These are phyloP conservation scores for Plectosphaerella plurivora DNA, from an alignment of 2,329 filamentous ascomycete genomes.

Conservation along the genomic window DNA sequence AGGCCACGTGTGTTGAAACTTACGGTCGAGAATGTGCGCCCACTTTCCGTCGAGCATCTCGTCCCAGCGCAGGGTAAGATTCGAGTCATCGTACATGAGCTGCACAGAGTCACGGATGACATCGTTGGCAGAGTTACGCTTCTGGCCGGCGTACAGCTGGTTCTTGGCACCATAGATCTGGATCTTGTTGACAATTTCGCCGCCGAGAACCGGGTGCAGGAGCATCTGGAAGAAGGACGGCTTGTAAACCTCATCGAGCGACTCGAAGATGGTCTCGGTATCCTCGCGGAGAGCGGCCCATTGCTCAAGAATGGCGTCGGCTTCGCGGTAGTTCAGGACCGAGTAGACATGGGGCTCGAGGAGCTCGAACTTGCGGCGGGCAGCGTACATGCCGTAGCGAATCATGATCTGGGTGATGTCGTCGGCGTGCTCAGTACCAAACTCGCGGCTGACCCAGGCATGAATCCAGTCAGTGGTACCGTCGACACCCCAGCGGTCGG, in stretches of 20 bases:
- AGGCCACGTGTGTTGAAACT: constrained; percentile 10
- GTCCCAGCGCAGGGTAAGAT: constrained; percentile 54
- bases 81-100: constrained; percentile 52
- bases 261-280: constrained; percentile 52
- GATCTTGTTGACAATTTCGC: constrained; percentile 45
- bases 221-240: constrained; percentile 58
- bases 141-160: constrained; percentile 39
- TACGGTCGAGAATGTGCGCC: constrained; percentile 56
- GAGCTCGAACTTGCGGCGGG: constrained; percentile 30
- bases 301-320: constrained; percentile 43
- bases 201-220: constrained; percentile 51
- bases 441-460: constrained; percentile 54
- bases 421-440: constrained; percentile 41
- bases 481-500: constrained; percentile 49
- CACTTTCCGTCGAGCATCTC: constrained; percentile 56
- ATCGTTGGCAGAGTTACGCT: constrained; percentile 40
- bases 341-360: constrained; percentile 37
- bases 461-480: constrained; percentile 52
- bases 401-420: constrained; percentile 45
- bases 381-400: constrained; percentile 33
- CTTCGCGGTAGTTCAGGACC: constrained; percentile 56
- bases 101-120: constrained; percentile 47
- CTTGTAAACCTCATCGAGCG: constrained; percentile 42
- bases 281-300: constrained; percentile 47
- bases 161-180: constrained; percentile 40